Base-by-base conservation (phyloP, 1,139 yeast species). In the Yamadazyma aaseri region DNA sequence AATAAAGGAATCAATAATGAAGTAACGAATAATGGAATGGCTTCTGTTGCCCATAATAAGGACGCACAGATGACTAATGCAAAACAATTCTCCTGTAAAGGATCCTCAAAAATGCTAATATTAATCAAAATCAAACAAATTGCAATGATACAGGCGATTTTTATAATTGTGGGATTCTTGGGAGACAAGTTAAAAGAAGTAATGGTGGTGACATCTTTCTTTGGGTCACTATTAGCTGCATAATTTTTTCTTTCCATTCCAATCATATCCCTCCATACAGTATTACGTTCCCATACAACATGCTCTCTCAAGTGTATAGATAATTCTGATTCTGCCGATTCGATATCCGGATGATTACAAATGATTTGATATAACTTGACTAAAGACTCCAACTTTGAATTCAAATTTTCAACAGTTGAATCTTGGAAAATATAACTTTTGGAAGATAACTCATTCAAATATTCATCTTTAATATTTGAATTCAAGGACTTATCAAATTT, bases 181-280 rank as follows among this genome's bases (percentile, higher is more conserved):
- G 65, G 51, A 12, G 71, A 63, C 13, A 75, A 42, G 38, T 71
- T 64, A 33, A 77, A 61, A 15, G 53, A 40, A 25, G 49, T 43
- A 7, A 42, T 31, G 5, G 34, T 27, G 5, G 48, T 38, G 16
- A 41, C 36, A 8, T 41, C 40, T 20, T 36, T 40, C 15, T 50
- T 42, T n/a, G 46, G 44, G 3, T 28, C 33, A 28, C 33, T 31
- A 28, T 35, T 46, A 5, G 75, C 74, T 6, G 74, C 74, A 38
- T 66, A 64, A 16, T 63, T 65, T 34, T 68, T 80, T 56, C 92
- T 76, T 58, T 90, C 96, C 53, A 89, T 63, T 9, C 90, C 89
- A 51, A 90, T 81, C 81, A 90, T 81, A 55, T 90, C 97, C 52
- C 92, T 82, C 97, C 97, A 90, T 17, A 90, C 97, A 0, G 97